phyloP scores from a whole-genome alignment of 23 red algal genomes.

The Gracilaria gracilis region DNA sequence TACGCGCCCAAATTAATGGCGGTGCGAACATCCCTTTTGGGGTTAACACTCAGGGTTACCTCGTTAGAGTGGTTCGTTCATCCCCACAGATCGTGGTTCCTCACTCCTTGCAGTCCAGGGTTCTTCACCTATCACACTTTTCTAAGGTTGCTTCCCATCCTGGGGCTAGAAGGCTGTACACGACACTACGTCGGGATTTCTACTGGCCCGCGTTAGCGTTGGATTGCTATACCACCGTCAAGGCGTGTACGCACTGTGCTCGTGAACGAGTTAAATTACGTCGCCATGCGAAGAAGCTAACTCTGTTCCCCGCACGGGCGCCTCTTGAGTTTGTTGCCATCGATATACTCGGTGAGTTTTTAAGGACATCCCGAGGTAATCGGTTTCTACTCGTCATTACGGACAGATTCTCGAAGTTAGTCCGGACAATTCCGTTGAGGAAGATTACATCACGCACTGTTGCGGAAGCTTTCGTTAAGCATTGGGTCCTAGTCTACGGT shows the following conservation, averaged over 20 bases:
- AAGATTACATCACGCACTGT: not conserved
- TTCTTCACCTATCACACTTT: conserved; percentile 3
- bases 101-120: not conserved
- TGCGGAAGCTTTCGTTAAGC: not conserved
- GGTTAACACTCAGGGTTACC: not conserved
- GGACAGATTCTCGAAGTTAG: not conserved
- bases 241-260: too few species aligned
- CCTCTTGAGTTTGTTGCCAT: conserved; percentile 1
- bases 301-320: not conserved
- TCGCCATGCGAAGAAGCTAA: too few species aligned
- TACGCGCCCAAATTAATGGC: conserved; percentile 7
- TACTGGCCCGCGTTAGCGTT: conserved; percentile 10
- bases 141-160: not conserved
- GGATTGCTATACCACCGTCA: too few species aligned
- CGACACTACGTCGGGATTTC: not conserved
- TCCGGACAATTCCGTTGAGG: not conserved
- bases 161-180: not conserved
- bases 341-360: conserved; percentile 10
- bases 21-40: not conserved
- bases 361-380: not conserved
- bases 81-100: conserved; percentile 20
- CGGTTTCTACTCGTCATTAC: not conserved
- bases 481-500: conserved; percentile 2
- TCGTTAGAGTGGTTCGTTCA: not conserved
- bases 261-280: too few species aligned